These are phyloP conservation scores for Alternaria rosae DNA, from an alignment of 2,329 filamentous ascomycete genomes.

Conservation along the genomic window DNA sequence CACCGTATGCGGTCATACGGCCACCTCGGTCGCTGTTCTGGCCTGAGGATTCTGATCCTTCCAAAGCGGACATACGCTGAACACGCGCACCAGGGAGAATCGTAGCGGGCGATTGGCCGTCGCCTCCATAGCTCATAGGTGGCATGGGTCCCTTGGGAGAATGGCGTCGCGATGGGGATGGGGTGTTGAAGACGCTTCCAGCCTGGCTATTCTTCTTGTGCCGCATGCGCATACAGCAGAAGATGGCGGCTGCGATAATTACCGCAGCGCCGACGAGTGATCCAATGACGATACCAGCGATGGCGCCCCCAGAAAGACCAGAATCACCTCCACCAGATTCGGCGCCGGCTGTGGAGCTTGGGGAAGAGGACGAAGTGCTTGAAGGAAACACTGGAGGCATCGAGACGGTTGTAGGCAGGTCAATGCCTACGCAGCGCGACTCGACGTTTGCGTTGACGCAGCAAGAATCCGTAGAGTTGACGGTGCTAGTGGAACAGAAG, in stretches of 20 bases:
- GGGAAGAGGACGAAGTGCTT: conserved; percentile 65
- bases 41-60: conserved; percentile 68
- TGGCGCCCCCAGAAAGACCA: conserved; percentile 80
- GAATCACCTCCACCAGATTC: conserved; percentile 41
- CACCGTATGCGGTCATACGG: conserved; percentile 30
- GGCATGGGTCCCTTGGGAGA: conserved; percentile 42
- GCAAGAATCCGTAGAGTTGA: conserved; percentile 94
- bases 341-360: conserved; percentile 41
- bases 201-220: conserved; percentile 67
- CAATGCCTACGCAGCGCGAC: conserved; percentile 75
- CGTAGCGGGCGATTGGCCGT: conserved; percentile 45
- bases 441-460: conserved; percentile 84
- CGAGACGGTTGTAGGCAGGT: conserved; percentile 73
- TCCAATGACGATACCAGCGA: conserved; percentile 90
- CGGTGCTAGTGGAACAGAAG: conserved; percentile 82
- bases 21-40: conserved; percentile 53
- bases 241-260: conserved; percentile 69
- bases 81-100: conserved; percentile 87
- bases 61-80: conserved; percentile 92
- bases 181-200: conserved; percentile 87
- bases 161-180: conserved; percentile 67
- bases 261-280: conserved; percentile 74
- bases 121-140: conserved; percentile 54
- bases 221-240: conserved; percentile 65
- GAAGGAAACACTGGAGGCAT: conserved; percentile 67